Evolutionary conservation across 2,329 filamentous ascomycete species (phyloP).

Genomic region (Clarireedia sp.): DNA sequence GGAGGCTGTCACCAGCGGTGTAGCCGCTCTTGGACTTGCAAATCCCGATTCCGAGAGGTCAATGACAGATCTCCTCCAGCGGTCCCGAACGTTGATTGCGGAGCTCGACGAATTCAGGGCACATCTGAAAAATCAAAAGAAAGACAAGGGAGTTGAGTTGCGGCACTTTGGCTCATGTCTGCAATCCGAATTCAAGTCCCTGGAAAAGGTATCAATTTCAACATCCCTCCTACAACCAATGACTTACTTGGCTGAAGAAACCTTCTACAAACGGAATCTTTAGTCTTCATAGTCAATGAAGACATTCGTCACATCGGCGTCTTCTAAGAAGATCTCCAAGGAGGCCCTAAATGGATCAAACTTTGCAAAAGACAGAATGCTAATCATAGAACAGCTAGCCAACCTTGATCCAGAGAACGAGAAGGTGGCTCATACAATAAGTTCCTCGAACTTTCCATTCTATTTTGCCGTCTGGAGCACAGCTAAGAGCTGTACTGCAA

Average conservation of each 20-base stretch:
- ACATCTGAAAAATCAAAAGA: slow-evolving; percentile 34
- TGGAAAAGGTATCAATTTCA: slow-evolving; percentile 32
- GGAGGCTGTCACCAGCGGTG: background rate
- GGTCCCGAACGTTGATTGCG: slow-evolving; percentile 31
- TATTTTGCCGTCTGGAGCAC: slow-evolving; percentile 55
- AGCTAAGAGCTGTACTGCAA: slow-evolving; percentile 47
- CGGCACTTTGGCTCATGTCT: slow-evolving; percentile 41
- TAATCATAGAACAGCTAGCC: slow-evolving; percentile 13
- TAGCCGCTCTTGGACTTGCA: background rate
- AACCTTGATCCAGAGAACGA: slow-evolving; percentile 20
- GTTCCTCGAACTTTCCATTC: slow-evolving; percentile 59
- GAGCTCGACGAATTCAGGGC: slow-evolving; percentile 39
- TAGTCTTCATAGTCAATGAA: background rate
- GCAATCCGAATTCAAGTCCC: slow-evolving; percentile 38
- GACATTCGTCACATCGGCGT: too few relatives aligned
- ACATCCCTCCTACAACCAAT: too few relatives aligned
- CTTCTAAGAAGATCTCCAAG: background rate
- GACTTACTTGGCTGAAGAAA: slow-evolving; percentile 18
- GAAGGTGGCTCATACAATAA: slow-evolving; percentile 45
- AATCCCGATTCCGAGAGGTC: slow-evolving; percentile 3
- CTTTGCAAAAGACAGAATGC: slow-evolving; percentile 8
- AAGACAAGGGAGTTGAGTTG: slow-evolving; percentile 41
- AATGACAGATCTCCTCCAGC: slow-evolving; percentile 13
- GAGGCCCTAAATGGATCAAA: too few relatives aligned
- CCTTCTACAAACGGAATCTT: background rate